Evolutionary conservation across 257 asterid species (phyloP).

Genomic region (Primulina tabacum): DNA sequence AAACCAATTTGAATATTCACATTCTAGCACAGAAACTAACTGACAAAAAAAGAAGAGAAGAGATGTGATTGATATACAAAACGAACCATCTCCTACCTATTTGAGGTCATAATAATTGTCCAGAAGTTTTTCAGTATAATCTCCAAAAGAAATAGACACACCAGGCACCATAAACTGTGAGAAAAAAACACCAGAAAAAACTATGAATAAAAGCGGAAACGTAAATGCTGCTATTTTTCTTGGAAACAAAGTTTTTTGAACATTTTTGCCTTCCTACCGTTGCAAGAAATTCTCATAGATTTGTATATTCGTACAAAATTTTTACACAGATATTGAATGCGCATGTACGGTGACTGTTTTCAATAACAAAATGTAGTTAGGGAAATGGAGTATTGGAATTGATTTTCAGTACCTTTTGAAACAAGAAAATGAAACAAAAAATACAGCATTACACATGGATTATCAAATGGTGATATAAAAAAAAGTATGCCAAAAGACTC

Average conservation of each 20-base stretch:
- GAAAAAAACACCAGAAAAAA: conserved; percentile 2
- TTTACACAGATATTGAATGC: background rate
- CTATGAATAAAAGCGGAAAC: background rate
- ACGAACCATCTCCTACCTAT: background rate
- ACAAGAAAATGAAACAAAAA: background rate
- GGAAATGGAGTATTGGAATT: background rate
- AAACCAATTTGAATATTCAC: background rate
- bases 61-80: background rate
- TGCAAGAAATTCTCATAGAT: too few relatives aligned
- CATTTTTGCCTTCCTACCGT: background rate
- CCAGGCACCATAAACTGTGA: conserved; percentile 51
- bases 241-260: background rate
- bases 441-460: background rate
- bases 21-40: background rate
- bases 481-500: conserved; percentile 20
- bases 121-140: conserved; percentile 77
- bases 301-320: background rate
- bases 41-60: too few relatives aligned
- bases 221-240: too few relatives aligned
- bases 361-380: background rate
- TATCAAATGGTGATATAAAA: background rate
- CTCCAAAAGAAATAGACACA: conserved; percentile 78
- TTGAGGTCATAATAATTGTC: conserved; percentile 79
- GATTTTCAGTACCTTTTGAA: background rate
- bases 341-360: background rate